phyloP scores from a whole-genome alignment of 208 protist genomes.

The Jaenimonas drosophilae region DNA sequence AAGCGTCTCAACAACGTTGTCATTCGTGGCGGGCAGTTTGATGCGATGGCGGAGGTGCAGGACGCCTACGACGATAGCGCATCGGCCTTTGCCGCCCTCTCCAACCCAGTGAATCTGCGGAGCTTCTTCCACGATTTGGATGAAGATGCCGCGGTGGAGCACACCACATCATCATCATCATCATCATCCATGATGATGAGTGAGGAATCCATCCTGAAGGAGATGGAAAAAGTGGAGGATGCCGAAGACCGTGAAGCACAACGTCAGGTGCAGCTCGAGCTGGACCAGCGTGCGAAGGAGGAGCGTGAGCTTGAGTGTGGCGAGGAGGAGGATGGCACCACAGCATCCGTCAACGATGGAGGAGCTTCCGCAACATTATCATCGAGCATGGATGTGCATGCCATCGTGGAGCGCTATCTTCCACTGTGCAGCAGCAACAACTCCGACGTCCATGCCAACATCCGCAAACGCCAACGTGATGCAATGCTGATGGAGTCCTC shows the following conservation, averaged over 20 bases:
- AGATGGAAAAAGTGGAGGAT: conserved; percentile 68
- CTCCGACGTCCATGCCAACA: too few relatives aligned
- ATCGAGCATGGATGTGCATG: too few relatives aligned
- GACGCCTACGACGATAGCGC: conserved; percentile 35
- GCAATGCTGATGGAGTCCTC: too few relatives aligned
- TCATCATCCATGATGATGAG: not conserved
- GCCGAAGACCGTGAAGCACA: conserved; percentile 65
- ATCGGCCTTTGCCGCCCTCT: conserved; percentile 57
- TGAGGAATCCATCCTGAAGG: conserved; percentile 27
- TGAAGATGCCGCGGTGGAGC: conserved; percentile 57
- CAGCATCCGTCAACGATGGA: not conserved
- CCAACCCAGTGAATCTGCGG: conserved; percentile 58
- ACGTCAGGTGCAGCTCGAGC: conserved; percentile 42
- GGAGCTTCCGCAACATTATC: too few relatives aligned
- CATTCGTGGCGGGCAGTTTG: conserved; percentile 92
- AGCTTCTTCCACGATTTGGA: conserved; percentile 86
- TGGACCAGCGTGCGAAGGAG: conserved; percentile 34
- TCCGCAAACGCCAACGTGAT: too few relatives aligned
- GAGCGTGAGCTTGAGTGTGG: conserved; percentile 28
- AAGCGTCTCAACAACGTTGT: conserved; percentile 92
- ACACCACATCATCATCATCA: not conserved
- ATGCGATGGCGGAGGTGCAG: conserved; percentile 56
- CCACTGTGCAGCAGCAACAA: too few relatives aligned
- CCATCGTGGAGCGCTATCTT: too few relatives aligned
- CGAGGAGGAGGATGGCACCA: conserved; percentile 14